Base-by-base conservation (phyloP, 805 yeast species). In the Candida piceae region DNA sequence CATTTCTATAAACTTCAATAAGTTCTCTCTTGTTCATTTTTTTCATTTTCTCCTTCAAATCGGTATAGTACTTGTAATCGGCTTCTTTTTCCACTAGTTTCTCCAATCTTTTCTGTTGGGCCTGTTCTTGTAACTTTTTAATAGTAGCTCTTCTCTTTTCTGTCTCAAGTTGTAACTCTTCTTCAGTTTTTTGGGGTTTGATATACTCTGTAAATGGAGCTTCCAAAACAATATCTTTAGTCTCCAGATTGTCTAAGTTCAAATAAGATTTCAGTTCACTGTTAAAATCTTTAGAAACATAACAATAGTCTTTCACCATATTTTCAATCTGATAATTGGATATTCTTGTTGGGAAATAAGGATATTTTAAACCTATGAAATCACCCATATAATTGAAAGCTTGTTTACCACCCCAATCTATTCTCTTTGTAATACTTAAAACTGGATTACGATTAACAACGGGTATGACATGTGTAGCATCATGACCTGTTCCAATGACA, bases 391-490 rank as follows among this genome's bases (percentile, higher is more conserved):
- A 89, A 27, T 72, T 76, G 21, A 71, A 74, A 1, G 89, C 72
- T 30, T 76, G 84, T 43, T 76, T 74, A 9, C 96, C 97, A 42
- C 97, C 97, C 86, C 93, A 86, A 54, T 86, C 87, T 26, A 93
- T 76, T 52, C 97, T 69, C 52, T 87, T 88, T 7, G 88, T 66
- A 40, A 80, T 81, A 19, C 72, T 63, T 37, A 86, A 57, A 2
- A 79, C 46, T 0, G 94, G 89, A 36, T 66, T 64, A 0, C 88
- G 87, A n/a, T 74, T 55, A 2, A 85, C 45, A 2, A 90, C 86
- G 0, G 98, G 98, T 13, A 90, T 77, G 0, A 93, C 60, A 53
- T 80, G 80, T 0, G 95, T 83, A 36, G 85, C 74, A 49, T 89
- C 93, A 58, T 86, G 72, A 4, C 96, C 96, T 6, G 87, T 67